A percentile compares a stretch with the other conserved stretches of the same genome.
Evolutionary conservation across 2,329 filamentous ascomycete species (phyloP).

Genomic region (Aspergillus ustus): DNA sequence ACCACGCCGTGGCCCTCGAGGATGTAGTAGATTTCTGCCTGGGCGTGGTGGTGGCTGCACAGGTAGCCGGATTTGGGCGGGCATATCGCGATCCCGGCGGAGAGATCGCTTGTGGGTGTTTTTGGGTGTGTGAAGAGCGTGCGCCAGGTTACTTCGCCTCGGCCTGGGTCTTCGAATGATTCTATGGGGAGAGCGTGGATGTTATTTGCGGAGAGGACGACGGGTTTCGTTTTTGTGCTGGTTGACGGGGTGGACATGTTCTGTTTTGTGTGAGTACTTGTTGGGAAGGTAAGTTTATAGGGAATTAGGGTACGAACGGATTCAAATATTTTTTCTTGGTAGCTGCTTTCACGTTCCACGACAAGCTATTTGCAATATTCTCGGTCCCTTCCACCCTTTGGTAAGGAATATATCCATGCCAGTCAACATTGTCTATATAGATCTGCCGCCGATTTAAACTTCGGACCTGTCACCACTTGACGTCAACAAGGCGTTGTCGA

Average conservation of each 20-base stretch:
- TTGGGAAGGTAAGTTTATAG: not conserved
- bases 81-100: not conserved
- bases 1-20: slow-evolving; percentile 43
- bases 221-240: not conserved
- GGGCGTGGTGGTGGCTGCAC: slow-evolving; percentile 42
- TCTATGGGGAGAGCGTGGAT: not conserved
- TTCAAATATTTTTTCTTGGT: no score
- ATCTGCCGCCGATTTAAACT: not conserved
- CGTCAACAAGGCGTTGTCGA: not conserved
- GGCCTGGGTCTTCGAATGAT: not conserved
- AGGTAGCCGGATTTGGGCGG: not conserved
- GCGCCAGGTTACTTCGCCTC: not conserved
- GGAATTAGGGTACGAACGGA: not conserved
- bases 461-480: not conserved
- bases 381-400: no score
- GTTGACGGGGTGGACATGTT: not conserved
- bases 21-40: slow-evolving; percentile 52
- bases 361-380: no score
- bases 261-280: not conserved
- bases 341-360: no score
- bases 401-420: no score
- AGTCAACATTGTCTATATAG: not conserved
- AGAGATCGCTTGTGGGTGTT: not conserved
- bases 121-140: slow-evolving; percentile 1
- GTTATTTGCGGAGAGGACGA: not conserved